Conservation (phyloP, 1,284 basidiomycete species). For the Puccinia polysora region DNA sequence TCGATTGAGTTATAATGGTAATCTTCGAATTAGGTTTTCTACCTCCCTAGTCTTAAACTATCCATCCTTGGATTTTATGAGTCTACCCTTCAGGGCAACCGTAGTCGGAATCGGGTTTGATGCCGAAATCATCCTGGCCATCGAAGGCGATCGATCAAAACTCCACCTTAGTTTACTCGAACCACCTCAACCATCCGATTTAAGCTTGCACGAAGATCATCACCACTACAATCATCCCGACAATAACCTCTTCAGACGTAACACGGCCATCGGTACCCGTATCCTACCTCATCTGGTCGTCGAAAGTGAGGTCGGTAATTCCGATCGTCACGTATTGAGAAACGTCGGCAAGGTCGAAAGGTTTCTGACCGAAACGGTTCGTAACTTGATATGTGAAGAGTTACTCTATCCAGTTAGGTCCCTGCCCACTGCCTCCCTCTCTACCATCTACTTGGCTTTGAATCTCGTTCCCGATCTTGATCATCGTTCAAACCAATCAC, state of each 20-base stretch:
- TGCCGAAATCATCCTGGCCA: constrained; percentile 82
- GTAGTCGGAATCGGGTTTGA: constrained; percentile 81
- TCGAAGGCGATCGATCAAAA: constrained; percentile 71
- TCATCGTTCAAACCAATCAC: not conserved
- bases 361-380: constrained; percentile 88
- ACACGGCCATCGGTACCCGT: constrained; percentile 61
- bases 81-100: constrained; percentile 82
- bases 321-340: constrained; percentile 89
- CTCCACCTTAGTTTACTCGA: constrained; percentile 84
- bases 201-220: constrained; percentile 1
- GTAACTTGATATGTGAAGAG: constrained; percentile 74
- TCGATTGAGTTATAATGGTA: constrained; percentile 54
- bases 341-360: constrained; percentile 95
- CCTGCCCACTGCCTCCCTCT: not conserved
- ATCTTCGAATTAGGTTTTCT: constrained; percentile 63
- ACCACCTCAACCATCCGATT: constrained; percentile 34
- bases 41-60: constrained; percentile 95
- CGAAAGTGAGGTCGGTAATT: constrained; percentile 92
- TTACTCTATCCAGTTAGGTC: constrained; percentile 24
- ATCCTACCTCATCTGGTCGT: constrained; percentile 87
- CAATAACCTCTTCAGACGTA: not conserved
- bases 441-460: not conserved
- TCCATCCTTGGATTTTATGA: constrained; percentile 90
- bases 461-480: not conserved
- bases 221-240: constrained; percentile 4